Conservation (phyloP, 495 filamentous ascomycete species). For the Neurospora sublineolata region DNA sequence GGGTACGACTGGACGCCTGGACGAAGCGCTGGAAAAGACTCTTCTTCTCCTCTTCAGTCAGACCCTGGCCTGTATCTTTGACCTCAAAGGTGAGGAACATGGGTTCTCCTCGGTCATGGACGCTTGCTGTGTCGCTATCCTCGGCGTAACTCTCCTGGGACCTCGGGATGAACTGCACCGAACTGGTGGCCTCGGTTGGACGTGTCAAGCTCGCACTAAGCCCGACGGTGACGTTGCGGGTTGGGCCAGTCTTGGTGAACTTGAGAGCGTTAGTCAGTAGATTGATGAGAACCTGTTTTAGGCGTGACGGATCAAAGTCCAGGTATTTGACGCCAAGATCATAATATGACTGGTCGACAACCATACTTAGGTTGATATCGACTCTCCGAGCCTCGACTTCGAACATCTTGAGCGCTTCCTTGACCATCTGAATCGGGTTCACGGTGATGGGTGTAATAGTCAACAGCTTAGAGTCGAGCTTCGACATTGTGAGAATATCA, state of each 20-base stretch:
- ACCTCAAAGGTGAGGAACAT: constrained; percentile 59
- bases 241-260: constrained; percentile 47
- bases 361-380: constrained; percentile 51
- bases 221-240: constrained; percentile 24
- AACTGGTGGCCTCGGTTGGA: constrained; percentile 21
- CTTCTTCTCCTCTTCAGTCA: constrained; percentile 55
- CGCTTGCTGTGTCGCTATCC: constrained; percentile 5
- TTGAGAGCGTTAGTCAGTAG: constrained; percentile 65
- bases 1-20: constrained; percentile 61
- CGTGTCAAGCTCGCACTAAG: constrained; percentile 19
- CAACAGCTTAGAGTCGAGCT: constrained; percentile 62
- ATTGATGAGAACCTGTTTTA: constrained; percentile 65
- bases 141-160: constrained; percentile 10
- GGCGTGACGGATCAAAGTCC: constrained; percentile 54
- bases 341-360: constrained; percentile 44
- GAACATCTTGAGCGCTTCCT: constrained; percentile 58
- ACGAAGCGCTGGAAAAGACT: constrained; percentile 65
- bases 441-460: constrained; percentile 55
- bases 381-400: constrained; percentile 55
- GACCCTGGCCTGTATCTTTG: constrained; percentile 60
- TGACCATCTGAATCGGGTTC: constrained; percentile 50
- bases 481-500: constrained; percentile 67
- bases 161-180: constrained; percentile 25
- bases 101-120: constrained; percentile 15
- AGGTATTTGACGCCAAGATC: constrained; percentile 52